Evolutionary conservation across 1,284 basidiomycete genomes (phyloP).

Genomic region (Mrakiaceae sp.): DNA sequence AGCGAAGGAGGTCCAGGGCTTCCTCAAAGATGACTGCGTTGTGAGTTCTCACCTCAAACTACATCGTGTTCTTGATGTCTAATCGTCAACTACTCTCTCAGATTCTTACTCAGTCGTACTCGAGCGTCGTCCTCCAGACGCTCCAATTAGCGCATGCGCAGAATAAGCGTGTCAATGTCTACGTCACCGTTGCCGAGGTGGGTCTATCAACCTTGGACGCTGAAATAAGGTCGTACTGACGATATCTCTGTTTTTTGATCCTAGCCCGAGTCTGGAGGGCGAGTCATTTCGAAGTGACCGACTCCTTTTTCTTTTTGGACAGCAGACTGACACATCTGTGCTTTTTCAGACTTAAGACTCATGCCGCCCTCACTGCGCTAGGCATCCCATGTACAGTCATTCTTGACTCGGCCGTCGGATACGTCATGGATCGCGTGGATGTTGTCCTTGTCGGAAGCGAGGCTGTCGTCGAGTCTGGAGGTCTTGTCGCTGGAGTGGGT

Average conservation of each 20-base stretch:
- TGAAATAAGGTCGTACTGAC: background rate
- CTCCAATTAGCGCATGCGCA: constrained; percentile 71
- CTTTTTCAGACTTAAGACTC: constrained; percentile 63
- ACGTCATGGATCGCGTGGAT: constrained; percentile 91
- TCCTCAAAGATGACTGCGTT: constrained; percentile 87
- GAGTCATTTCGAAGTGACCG: background rate
- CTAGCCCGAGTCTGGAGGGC: constrained; percentile 14
- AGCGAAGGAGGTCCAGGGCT: constrained; percentile 74
- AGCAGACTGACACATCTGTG: constrained; percentile 3
- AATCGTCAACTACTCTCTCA: constrained; percentile 27
- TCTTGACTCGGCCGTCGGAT: constrained; percentile 90
- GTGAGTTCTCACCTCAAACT: constrained; percentile 40
- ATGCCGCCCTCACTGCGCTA: constrained; percentile 64
- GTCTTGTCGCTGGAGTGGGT: constrained; percentile 60
- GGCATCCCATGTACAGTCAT: constrained; percentile 92
- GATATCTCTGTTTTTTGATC: constrained; percentile 4
- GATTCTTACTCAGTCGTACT: constrained; percentile 94
- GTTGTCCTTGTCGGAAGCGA: constrained; percentile 93
- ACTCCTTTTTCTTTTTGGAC: too few relatives aligned
- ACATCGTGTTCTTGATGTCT: constrained; percentile 13
- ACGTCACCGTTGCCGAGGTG: constrained; percentile 80
- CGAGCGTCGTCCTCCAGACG: constrained; percentile 88
- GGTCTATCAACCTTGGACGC: background rate
- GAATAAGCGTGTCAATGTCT: constrained; percentile 88
- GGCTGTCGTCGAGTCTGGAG: constrained; percentile 90